A percentile compares a stretch with the other conserved stretches of the same genome.
Conservation (phyloP, 148 eudicot genomes). For the Amaranthus hypochondriacus region DNA sequence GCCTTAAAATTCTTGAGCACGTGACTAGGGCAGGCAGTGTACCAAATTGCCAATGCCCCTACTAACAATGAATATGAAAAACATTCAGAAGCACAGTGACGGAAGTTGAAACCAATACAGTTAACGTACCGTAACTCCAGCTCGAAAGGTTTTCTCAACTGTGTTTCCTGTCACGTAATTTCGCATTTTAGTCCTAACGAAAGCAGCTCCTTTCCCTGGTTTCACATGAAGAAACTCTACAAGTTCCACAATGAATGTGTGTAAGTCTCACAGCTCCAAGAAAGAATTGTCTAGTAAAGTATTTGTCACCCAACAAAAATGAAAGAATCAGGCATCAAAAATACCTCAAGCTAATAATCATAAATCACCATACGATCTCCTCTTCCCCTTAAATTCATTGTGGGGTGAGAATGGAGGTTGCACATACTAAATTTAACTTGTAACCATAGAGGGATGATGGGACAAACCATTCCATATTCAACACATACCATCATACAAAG, state of each 20-base stretch:
- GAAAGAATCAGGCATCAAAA: conserved; percentile 5
- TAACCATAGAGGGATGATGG: neutral
- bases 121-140: conserved; percentile 72
- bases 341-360: neutral
- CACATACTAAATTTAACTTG: neutral
- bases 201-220: conserved; percentile 99
- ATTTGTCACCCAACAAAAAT: neutral
- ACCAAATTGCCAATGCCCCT: neutral
- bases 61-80: neutral
- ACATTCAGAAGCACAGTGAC: neutral
- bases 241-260: conserved; percentile 12
- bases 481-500: neutral
- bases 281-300: neutral
- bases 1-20: neutral
- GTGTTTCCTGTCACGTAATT: conserved; percentile 83
- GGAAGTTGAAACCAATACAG: conserved; percentile 2
- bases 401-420: neutral
- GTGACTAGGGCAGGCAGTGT: neutral
- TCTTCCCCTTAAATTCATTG: neutral
- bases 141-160: conserved; percentile 93
- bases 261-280: neutral
- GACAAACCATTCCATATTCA: neutral
- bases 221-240: conserved; percentile 95
- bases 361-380: neutral
- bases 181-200: conserved; percentile 85